These are phyloP conservation scores for Elaeagnus macrophylla DNA, from an alignment of 306 rosid genomes.

Conservation along the genomic window DNA sequence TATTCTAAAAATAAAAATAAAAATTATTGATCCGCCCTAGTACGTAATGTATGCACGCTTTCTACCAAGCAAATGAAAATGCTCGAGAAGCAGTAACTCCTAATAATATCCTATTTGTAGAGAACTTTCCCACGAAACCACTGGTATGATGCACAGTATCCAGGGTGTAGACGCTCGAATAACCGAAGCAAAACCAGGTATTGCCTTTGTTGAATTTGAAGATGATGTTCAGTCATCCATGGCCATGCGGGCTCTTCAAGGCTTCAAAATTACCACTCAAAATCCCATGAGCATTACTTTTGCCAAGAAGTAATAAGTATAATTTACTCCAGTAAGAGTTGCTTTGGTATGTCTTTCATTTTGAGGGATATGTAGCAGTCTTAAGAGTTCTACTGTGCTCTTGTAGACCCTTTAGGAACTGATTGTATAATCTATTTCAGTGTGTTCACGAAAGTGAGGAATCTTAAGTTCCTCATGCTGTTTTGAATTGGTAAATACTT, in stretches of 20 bases:
- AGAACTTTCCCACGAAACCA: slow-evolving; percentile 83
- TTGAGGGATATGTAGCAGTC: too few species aligned
- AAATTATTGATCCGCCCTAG: too few species aligned
- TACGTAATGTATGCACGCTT: slow-evolving; percentile 30
- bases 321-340: too few species aligned
- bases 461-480: too few species aligned
- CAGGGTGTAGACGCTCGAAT: slow-evolving; percentile 93
- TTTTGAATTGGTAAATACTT: too few species aligned
- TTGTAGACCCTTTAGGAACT: too few species aligned
- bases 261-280: slow-evolving; percentile 90
- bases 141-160: slow-evolving; percentile 84
- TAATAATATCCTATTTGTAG: slow-evolving; percentile 79
- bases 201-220: slow-evolving; percentile 88
- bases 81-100: slow-evolving; percentile 74
- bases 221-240: slow-evolving; percentile 85
- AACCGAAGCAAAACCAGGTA: slow-evolving; percentile 99
- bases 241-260: slow-evolving; percentile 94
- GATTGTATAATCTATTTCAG: too few species aligned
- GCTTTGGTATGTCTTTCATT: too few species aligned
- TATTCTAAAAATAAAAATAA: too few species aligned
- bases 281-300: slow-evolving; percentile 75
- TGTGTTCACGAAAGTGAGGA: too few species aligned
- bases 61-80: slow-evolving; percentile 49
- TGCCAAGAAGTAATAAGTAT: slow-evolving; percentile 67
- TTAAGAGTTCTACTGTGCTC: too few species aligned